Base-by-base conservation (phyloP, 352 stramenopile species). In the Phytophthora rubi region DNA sequence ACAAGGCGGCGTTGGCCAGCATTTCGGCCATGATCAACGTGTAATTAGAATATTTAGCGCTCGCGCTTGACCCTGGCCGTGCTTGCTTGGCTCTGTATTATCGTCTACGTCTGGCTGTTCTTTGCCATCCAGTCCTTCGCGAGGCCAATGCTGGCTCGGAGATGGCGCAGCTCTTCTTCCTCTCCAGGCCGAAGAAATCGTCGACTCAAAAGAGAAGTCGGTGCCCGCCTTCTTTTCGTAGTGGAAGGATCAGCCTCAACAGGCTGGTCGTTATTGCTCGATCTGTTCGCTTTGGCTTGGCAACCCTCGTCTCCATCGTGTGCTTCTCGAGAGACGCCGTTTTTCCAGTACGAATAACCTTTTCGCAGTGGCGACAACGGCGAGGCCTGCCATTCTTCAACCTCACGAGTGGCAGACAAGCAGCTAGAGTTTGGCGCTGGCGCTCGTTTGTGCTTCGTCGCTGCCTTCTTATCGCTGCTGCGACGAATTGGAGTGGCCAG, bases 11-110 rank as follows among this genome's bases (percentile, higher is more conserved):
- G 59, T 74, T 94, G 52, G 65, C 79, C 59, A 92, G 56, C 53
- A 93, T 96, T 65, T 78, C 83, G 48, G 77, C 80, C 45, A 96
- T 94, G 86, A 91, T 96, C 73, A 92, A 93, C 66, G 75, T 78
- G 71, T 96, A 92, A 86, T 69, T 79, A 73, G 65, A 70, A 65
- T 86, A 87, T 86, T 87, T 89, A 85, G 71, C 63, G 59, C 67
- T 57, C 54, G 39, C 51, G 57, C 62, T 66, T 68, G 58, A 68
- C 58, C 28, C 45, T 13, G 39, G 39, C 65, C 35, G 18, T 58
- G 33, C 47, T 4, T 7, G 48, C 16, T 51, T 53, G 48, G 16
- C n/a, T 52, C 30, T 39, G 18, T 18, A 23, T 51, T 9, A 26
- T 35, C 33, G 18, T 44, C 21, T 65, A 70, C 18, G 39, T 8